phyloP scores from a whole-genome alignment of 257 asterid species.

The Plantago ovata region DNA sequence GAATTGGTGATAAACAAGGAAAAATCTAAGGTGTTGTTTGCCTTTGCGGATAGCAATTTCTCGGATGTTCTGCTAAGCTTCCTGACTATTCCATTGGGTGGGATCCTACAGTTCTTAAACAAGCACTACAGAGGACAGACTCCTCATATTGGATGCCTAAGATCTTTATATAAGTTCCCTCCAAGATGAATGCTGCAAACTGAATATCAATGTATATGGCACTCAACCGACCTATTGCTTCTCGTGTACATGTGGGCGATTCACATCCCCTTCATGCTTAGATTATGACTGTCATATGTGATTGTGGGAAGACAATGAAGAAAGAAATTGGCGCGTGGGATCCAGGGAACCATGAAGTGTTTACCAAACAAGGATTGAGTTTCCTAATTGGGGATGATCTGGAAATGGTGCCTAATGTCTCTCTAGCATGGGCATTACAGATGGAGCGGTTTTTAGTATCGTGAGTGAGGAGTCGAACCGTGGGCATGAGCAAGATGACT shows the following conservation, averaged over 20 bases:
- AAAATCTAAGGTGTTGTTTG: slow-evolving; percentile 27
- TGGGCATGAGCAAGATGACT: too few relatives aligned
- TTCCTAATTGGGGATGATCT: slow-evolving; percentile 2
- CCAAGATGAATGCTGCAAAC: not conserved
- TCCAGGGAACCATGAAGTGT: not conserved
- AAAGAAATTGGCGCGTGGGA: too few relatives aligned
- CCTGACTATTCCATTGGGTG: slow-evolving; percentile 27
- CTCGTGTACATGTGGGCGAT: not conserved
- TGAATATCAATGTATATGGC: slow-evolving; percentile 9
- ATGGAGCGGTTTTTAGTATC: not conserved
- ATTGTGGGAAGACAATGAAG: slow-evolving; percentile 5
- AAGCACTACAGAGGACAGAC: slow-evolving; percentile 14
- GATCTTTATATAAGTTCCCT: slow-evolving; percentile 9
- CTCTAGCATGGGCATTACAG: not conserved
- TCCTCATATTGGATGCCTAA: slow-evolving; percentile 17
- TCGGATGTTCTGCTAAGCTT: slow-evolving; percentile 26
- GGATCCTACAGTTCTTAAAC: slow-evolving; percentile 12
- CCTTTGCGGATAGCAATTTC: slow-evolving; percentile 24
- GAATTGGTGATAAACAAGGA: slow-evolving; percentile 18
- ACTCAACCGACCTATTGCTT: not conserved
- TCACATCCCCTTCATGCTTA: too few relatives aligned
- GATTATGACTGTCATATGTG: not conserved
- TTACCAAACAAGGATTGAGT: not conserved
- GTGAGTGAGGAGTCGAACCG: too few relatives aligned
- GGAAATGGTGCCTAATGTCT: not conserved